phyloP scores from a whole-genome alignment of 2,329 filamentous ascomycete species.

The Colletotrichum sp. region DNA sequence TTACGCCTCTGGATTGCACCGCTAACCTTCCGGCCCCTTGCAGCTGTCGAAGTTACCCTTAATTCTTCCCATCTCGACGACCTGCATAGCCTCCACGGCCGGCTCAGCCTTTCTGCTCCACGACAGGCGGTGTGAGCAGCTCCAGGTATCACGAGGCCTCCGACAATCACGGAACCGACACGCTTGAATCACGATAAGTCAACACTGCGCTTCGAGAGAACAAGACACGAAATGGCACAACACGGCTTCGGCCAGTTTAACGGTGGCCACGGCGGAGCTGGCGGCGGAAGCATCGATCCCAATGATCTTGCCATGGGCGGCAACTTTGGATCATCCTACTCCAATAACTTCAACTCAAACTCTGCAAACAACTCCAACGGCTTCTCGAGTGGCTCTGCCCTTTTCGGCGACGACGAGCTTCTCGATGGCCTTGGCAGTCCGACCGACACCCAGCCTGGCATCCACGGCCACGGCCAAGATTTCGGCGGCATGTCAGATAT shows the following conservation, averaged over 20 bases:
- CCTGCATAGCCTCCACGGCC: background rate
- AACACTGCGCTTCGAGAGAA: background rate
- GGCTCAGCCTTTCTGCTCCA: background rate
- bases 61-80: background rate
- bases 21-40: background rate
- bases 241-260: conserved; percentile 63
- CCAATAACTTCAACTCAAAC: conserved; percentile 56
- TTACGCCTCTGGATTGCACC: background rate
- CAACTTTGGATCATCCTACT: conserved; percentile 65
- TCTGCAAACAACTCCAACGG: conserved; percentile 66
- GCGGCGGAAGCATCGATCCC: conserved; percentile 72
- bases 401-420: conserved; percentile 88
- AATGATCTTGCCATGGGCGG: conserved; percentile 78
- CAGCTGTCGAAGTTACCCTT: background rate
- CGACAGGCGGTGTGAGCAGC: conserved; percentile 7
- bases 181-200: background rate
- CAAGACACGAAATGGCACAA: conserved; percentile 51
- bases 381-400: conserved; percentile 79
- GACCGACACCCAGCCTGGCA: conserved; percentile 54
- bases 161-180: background rate
- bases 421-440: conserved; percentile 73
- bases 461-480: conserved; percentile 61
- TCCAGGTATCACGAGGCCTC: background rate
- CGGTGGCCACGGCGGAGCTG: conserved; percentile 55
- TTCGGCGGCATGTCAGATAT: conserved; percentile 59